Conservation (phyloP, 2,329 filamentous ascomycete genomes). For the Diaporthe sp. region DNA sequence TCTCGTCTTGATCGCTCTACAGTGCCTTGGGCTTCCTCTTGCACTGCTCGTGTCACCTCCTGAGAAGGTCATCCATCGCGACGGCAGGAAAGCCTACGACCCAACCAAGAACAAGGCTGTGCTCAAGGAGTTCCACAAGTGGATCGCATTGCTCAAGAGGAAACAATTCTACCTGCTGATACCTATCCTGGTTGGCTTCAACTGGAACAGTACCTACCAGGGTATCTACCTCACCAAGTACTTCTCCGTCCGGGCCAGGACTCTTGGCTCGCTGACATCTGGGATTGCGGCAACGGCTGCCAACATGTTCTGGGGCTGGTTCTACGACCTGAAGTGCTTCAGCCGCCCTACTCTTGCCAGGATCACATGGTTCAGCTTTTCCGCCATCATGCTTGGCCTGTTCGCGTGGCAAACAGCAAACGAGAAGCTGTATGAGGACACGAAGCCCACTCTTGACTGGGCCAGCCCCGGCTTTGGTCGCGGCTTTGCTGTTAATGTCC, state of each 20-base stretch:
- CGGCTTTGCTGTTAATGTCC: slow-evolving; percentile 62
- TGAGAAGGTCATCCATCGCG: slow-evolving; percentile 58
- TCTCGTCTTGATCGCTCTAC: slow-evolving; percentile 58
- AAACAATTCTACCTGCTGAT: slow-evolving; percentile 63
- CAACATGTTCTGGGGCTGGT: slow-evolving; percentile 65
- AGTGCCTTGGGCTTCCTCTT: slow-evolving; percentile 61
- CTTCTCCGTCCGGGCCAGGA: slow-evolving; percentile 64
- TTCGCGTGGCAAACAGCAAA: slow-evolving; percentile 65
- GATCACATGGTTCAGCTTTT: slow-evolving; percentile 58
- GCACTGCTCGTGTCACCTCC: slow-evolving; percentile 61
- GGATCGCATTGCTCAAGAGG: slow-evolving; percentile 55
- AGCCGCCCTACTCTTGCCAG: slow-evolving; percentile 59
- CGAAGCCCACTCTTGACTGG: slow-evolving; percentile 61
- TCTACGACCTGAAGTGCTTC: slow-evolving; percentile 60
- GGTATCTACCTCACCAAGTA: slow-evolving; percentile 67
- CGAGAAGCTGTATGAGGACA: slow-evolving; percentile 59
- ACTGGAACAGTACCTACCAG: slow-evolving; percentile 65
- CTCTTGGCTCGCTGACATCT: slow-evolving; percentile 60
- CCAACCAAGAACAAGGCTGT: slow-evolving; percentile 55
- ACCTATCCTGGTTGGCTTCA: slow-evolving; percentile 63
- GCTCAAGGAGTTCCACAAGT: slow-evolving; percentile 54
- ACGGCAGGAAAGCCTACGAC: slow-evolving; percentile 50
- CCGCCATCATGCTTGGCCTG: slow-evolving; percentile 57
- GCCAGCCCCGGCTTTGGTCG: slow-evolving; percentile 58
- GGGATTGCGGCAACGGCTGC: slow-evolving; percentile 60